Evolutionary conservation across 768 basidiomycete species (phyloP), one percentile per base, ranked within the genome.

Genomic region (Naganishia antarctica): DNA sequence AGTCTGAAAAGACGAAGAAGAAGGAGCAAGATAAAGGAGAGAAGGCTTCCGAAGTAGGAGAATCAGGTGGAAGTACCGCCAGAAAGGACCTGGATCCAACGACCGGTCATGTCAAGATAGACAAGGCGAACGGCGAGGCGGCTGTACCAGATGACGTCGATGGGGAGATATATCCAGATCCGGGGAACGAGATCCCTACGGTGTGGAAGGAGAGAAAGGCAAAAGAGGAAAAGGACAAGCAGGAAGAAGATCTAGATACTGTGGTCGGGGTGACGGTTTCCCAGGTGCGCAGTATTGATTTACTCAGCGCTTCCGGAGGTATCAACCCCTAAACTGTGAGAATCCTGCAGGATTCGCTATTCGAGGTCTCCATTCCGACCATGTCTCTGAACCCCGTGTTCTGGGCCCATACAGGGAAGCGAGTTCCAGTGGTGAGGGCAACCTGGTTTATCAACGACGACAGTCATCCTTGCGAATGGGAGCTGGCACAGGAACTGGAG

Each of bases 371-470:
- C 3, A 61, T 77, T 23, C 63, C 64, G 0, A 74, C 70, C 4
- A 49, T 77, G 47, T 73, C 73, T 46, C 71, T 81, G 21, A 72
- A 74, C 61, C 79, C 80, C 0, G 78, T 80, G 1, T 81, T 79
- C 67, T 81, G 80, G 80, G 72, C 73, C 43, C 75, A 78, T 62
- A 77, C 76, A 15, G 78, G 76, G 1, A 68, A 78, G 1, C 61
- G 75, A 40, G 78, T 81, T 25, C 71, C 74, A 3, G 79, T 81
- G 2, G 66, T 78, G 21, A 64, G 80, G 34, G 80, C 75, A 11
- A 74, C 75, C 7, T 81, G 80, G 80, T 79, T 80, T 69, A 74
- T 78, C 44, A 74, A 73, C 41, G 76, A 77, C 61, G 80, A 80
- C 70, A 73, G 70, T 15, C 66, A 71, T 28, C 80, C 80, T 11